Base-by-base conservation (phyloP, 441 rosid species). In the Gossypium schwendimanii region DNA sequence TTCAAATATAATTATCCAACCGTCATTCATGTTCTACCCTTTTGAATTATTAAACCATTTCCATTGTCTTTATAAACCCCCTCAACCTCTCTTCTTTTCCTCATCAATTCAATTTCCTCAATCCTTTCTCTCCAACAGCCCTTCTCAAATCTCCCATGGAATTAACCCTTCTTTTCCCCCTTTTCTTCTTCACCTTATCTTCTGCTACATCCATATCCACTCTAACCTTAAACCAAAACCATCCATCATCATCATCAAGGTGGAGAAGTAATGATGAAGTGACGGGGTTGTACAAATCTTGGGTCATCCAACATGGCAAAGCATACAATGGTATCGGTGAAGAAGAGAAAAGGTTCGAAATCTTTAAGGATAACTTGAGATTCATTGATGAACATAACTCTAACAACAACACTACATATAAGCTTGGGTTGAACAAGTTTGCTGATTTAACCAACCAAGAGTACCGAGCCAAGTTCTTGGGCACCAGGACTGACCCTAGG, bases 381-480 rank as follows among this genome's bases (percentile, higher is more conserved):
- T 87, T 86, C 80, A 82, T 85, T 4, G 92, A 87, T 53, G 78
- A 78, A 78, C 90, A 83, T 72, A 57, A 57, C 10, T 3, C 1
- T 57, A 82, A 84, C 71, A 70, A 73, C 66, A 79, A 84, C 82
- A 75, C 61, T 52, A 76, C 84, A 4, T 87, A 80, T 78, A 81
- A 77, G 76, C 79, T 87, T 24, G 94, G 90, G 23, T 74, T 89
- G 70, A 89, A 81, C 78, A 84, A 55, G 74, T 89, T 89, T 8
- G 88, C 91, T 1, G 90, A 89, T 78, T 75, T 89, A 31, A 89
- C 89, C 8, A 89, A 89, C 66, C 85, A 83, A 20, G 90, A 89
- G 85, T 89, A 87, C 81, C 82, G 86, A 2, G 66, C 70, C 6
- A 31, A 73, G 70, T 81, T 77, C 57, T 77, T 89, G 10, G 92